Percentiles rank a stretch among this genome's conserved stretches.
Evolutionary conservation across 2,329 filamentous ascomycete genomes (phyloP).

Genomic region (Zalaria sp.): DNA sequence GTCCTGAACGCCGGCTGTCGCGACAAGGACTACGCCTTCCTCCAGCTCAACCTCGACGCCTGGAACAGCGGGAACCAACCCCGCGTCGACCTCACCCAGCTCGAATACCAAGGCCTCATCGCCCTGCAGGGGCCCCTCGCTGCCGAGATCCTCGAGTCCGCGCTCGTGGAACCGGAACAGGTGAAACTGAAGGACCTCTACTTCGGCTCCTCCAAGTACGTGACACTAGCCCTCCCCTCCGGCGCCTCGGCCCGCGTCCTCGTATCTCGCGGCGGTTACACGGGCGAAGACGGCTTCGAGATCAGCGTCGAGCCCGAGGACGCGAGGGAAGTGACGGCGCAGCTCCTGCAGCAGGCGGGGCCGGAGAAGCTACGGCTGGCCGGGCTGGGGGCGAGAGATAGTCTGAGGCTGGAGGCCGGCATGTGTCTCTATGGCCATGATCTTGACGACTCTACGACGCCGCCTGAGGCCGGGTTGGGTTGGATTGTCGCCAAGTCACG

Average conservation of each 20-base stretch:
- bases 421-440: slow-evolving; percentile 99
- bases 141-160: slow-evolving; percentile 50
- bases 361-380: slow-evolving; percentile 60
- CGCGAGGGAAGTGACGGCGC: slow-evolving; percentile 52
- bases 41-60: slow-evolving; percentile 52
- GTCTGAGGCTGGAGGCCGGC: slow-evolving; percentile 82
- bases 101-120: slow-evolving; percentile 58
- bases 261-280: slow-evolving; percentile 84
- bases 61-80: slow-evolving; percentile 37
- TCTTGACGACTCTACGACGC: slow-evolving; percentile 64
- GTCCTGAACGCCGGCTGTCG: slow-evolving; percentile 91
- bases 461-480: slow-evolving; percentile 48
- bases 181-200: slow-evolving; percentile 50
- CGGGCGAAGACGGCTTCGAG: slow-evolving; percentile 96
- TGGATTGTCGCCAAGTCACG: slow-evolving; percentile 83
- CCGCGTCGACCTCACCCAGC: slow-evolving; percentile 23
- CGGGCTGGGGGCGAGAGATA: slow-evolving; percentile 82
- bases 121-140: slow-evolving; percentile 80
- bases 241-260: slow-evolving; percentile 44
- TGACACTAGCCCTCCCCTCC: slow-evolving; percentile 48
- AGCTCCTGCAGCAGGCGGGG: slow-evolving; percentile 47
- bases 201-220: slow-evolving; percentile 64
- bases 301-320: slow-evolving; percentile 65
- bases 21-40: slow-evolving; percentile 72
- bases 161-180: slow-evolving; percentile 40